Conservation (phyloP, 2,329 filamentous ascomycete species). For the Nannizziopsis arthrosporioides region DNA sequence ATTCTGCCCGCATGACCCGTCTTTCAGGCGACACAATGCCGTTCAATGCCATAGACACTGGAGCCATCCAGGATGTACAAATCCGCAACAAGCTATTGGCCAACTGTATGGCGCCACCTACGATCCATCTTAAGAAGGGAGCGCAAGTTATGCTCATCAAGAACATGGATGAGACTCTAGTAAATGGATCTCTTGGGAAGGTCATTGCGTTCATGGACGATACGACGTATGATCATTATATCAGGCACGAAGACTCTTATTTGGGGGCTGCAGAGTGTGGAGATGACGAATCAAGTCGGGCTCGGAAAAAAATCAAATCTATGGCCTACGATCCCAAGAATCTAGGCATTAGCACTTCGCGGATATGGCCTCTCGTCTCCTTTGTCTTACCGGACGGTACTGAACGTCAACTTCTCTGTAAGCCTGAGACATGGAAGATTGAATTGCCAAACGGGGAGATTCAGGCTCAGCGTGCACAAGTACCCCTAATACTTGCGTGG, state of each 20-base stretch:
- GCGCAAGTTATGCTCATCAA: conserved; percentile 99
- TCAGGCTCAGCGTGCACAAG: conserved; percentile 69
- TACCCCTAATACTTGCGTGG: conserved; percentile 91
- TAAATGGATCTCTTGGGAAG: conserved; percentile 87
- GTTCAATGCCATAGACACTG: conserved; percentile 65
- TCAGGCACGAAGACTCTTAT: conserved; percentile 46
- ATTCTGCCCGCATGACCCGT: conserved; percentile 58
- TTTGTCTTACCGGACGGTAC: conserved; percentile 73
- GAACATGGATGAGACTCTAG: conserved; percentile 85
- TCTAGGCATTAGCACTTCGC: conserved; percentile 38
- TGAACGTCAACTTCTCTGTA: conserved; percentile 63
- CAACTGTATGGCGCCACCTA: conserved; percentile 87
- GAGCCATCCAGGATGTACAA: conserved; percentile 52
- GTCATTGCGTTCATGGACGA: conserved; percentile 71
- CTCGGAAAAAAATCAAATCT: conserved; percentile 45
- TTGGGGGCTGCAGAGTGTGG: conserved; percentile 39
- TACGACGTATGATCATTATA: conserved; percentile 47
- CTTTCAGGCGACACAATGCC: conserved; percentile 56
- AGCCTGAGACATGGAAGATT: conserved; percentile 88
- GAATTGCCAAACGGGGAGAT: conserved; percentile 92
- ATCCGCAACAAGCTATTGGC: conserved; percentile 64
- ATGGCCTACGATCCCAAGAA: conserved; percentile 41
- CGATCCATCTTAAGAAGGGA: conserved; percentile 71
- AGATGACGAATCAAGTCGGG: conserved; percentile 32
- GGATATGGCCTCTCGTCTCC: conserved; percentile 69